Percentiles rank a stretch among this genome's conserved stretches.
Evolutionary conservation across 176 grass and related monocot species (phyloP).

Genomic region (Luzula sylvatica): DNA sequence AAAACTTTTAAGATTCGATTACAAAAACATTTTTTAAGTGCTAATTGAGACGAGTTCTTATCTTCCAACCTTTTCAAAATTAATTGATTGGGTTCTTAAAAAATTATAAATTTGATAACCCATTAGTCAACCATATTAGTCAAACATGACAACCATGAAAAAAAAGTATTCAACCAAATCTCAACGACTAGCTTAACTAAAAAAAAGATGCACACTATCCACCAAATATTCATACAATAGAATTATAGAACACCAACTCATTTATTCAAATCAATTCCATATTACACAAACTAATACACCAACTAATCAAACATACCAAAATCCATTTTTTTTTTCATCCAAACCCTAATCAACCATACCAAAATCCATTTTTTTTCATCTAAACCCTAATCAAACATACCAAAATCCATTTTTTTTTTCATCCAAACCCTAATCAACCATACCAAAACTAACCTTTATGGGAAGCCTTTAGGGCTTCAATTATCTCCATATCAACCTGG

Average conservation of each 20-base stretch:
- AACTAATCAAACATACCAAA: background rate
- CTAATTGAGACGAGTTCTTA: too few relatives aligned
- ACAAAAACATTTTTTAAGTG: too few relatives aligned
- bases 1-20: too few relatives aligned
- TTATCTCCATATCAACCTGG: slow-evolving; percentile 21
- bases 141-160: slow-evolving; percentile 13
- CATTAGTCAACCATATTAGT: slow-evolving; percentile 5
- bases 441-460: slow-evolving; percentile 15
- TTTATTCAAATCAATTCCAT: background rate
- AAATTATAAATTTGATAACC: background rate
- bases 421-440: background rate
- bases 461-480: slow-evolving; percentile 23
- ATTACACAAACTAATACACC: slow-evolving; percentile 9
- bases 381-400: background rate
- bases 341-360: background rate
- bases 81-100: background rate
- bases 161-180: background rate
- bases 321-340: too few relatives aligned
- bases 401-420: too few relatives aligned
- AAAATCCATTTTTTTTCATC: too few relatives aligned
- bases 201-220: background rate
- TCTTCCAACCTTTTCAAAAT: background rate
- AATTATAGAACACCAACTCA: background rate
- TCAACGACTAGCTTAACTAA: slow-evolving; percentile 1
- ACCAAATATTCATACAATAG: background rate